Base-by-base conservation (phyloP, 352 stramenopile species). In the Pythium dissotocum region DNA sequence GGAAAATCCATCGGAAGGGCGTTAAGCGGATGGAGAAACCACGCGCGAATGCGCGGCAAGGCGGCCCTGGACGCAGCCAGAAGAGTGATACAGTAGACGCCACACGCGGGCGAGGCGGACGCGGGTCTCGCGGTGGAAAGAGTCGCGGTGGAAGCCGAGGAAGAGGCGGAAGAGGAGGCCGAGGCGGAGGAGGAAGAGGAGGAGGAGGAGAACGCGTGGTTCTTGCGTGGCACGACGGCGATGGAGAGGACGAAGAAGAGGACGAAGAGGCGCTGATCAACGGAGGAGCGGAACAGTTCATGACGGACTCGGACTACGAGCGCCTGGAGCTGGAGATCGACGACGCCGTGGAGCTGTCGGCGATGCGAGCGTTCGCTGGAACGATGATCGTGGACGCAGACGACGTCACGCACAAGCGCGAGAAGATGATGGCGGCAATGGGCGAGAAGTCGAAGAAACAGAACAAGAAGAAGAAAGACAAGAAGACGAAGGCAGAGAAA, bases 371-470 rank as follows among this genome's bases (percentile, higher is more conserved):
- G 26, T 74, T 74, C 55, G 68, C 68, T 58, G 68, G 68, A 1
- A 65, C 68, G 10, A 70, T 74, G 68, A 38, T 74, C 32, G 53
- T 74, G 4, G 68, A 74, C 48, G 68, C 62, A 6, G 68, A 70
- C 58, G 68, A 74, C 55, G 52, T 70, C 30, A 38, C 18, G 7
- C 9, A 62, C 32, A 46, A 69, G 60, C 65, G 65, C 24, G 65
- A 69, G 48, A 40, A 14, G 55, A 51, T 57, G 24, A 21, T 28
- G 3, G 54, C 18, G 7, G 28, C 46, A 4, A 65, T 26, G 8
- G 51, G 57, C 10, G 24, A 12, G 35, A 40, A 38, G 4, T 33
- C 53, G 55, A 36, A 65, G 46, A 49, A 48, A 0, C 59, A 61
- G 35, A 56, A 64, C 53, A 61, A 61, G 52, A 58, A 58, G 59